Conservation (phyloP, 306 rosid genomes). For the Castanea sativa region DNA sequence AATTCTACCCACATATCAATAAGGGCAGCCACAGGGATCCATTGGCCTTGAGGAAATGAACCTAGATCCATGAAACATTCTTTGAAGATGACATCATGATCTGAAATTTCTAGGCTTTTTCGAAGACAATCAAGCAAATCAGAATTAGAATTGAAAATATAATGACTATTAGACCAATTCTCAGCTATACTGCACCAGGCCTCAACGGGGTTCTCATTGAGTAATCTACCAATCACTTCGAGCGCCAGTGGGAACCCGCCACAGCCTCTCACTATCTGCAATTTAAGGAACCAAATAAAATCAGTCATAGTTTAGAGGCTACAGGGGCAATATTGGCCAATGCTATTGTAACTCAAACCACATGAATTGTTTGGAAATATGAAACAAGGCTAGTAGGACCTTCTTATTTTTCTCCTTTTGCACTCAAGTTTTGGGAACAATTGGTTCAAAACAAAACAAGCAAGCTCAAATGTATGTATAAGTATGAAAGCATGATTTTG, state of each 20-base stretch:
- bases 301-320: neutral
- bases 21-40: neutral
- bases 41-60: neutral
- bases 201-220: slow-evolving; percentile 21
- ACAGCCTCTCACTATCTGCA: slow-evolving; percentile 50
- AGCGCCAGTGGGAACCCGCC: slow-evolving; percentile 54
- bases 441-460: too few species aligned
- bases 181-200: slow-evolving; percentile 34
- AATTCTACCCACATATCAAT: neutral
- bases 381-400: neutral
- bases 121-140: too few species aligned
- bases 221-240: slow-evolving; percentile 41
- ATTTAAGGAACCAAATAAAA: slow-evolving; percentile 14
- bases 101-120: too few species aligned
- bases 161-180: slow-evolving; percentile 37
- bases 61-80: too few species aligned
- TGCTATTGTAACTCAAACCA: neutral
- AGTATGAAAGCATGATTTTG: too few species aligned
- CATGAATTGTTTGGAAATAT: neutral
- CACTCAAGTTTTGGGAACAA: too few species aligned
- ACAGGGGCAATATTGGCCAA: neutral
- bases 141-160: slow-evolving; percentile 34
- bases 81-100: too few species aligned
- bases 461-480: too few species aligned
- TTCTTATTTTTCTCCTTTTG: too few species aligned